Conservation (phyloP, 306 rosid genomes). For the Ormosia emarginata region DNA sequence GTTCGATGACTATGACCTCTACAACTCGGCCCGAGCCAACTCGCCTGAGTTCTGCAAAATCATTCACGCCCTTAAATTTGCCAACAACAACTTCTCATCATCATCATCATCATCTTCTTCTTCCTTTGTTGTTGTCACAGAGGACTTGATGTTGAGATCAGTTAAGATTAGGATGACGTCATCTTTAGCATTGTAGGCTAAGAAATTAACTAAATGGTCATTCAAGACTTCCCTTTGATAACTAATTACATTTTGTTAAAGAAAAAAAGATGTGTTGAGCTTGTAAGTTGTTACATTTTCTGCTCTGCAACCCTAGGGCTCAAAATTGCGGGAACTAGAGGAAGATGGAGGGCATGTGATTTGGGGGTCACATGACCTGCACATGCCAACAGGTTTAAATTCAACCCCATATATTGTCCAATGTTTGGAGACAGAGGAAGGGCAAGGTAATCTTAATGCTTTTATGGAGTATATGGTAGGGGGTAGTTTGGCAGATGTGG, state of each 20-base stretch:
- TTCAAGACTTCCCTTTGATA: not conserved
- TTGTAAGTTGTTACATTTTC: too few species aligned
- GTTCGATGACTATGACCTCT: too few species aligned
- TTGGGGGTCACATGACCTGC: too few species aligned
- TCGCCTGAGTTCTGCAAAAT: too few species aligned
- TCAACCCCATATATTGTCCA: slow-evolving; percentile 42
- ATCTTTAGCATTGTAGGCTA: slow-evolving; percentile 25
- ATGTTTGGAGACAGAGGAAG: slow-evolving; percentile 45
- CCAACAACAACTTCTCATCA: slow-evolving; percentile 10
- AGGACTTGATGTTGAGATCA: slow-evolving; percentile 51
- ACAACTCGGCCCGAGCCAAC: too few species aligned
- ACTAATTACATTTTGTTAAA: too few species aligned
- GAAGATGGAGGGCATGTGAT: too few species aligned
- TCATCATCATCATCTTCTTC: too few species aligned
- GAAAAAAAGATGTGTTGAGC: too few species aligned
- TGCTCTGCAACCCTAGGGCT: too few species aligned
- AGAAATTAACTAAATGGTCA: slow-evolving; percentile 38
- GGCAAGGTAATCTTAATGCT: slow-evolving; percentile 25
- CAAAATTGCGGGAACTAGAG: too few species aligned
- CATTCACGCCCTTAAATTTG: too few species aligned
- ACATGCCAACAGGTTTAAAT: not conserved
- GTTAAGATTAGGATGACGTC: slow-evolving; percentile 36
- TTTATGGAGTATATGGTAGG: slow-evolving; percentile 70
- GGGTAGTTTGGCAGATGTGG: slow-evolving; percentile 58
- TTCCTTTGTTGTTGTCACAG: not conserved